These are phyloP conservation scores for Lolium rigidum DNA, from an alignment of 176 grass and related monocot species.

Conservation along the genomic window DNA sequence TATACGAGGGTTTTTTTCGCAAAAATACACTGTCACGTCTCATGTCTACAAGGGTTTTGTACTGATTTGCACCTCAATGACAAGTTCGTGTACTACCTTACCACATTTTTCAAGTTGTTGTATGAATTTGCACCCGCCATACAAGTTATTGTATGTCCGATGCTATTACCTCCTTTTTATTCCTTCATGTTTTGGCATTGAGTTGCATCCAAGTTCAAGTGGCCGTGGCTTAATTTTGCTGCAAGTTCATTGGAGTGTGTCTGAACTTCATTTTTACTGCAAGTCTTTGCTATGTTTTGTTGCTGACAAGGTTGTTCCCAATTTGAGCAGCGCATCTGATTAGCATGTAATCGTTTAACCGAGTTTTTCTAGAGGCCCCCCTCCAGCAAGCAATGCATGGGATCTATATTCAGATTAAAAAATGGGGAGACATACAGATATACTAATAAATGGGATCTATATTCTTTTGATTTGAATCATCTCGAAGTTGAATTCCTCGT, in stretches of 20 bases:
- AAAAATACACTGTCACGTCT: too few species aligned
- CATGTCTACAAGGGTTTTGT: too few species aligned
- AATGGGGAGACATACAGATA: neutral
- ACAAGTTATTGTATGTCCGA: too few species aligned
- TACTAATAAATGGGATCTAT: neutral
- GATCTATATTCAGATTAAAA: neutral
- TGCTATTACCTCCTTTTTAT: too few species aligned
- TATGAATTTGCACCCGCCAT: too few species aligned
- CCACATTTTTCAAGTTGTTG: too few species aligned
- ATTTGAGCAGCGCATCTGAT: neutral
- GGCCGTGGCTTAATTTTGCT: neutral
- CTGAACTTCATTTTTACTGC: neutral
- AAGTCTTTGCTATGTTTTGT: too few species aligned
- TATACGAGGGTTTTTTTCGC: too few species aligned
- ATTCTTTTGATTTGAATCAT: neutral
- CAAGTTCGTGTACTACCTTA: too few species aligned
- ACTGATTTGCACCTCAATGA: too few species aligned
- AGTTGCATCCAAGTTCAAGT: neutral
- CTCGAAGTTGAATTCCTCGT: neutral
- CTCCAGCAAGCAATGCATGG: too few species aligned
- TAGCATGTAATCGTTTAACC: neutral
- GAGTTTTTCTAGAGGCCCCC: neutral
- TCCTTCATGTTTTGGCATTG: neutral
- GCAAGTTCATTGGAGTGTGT: neutral
- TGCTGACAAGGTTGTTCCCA: neutral